Evolutionary conservation across 176 grass and related monocot species (phyloP).

Genomic region (Carex myosuroides): DNA sequence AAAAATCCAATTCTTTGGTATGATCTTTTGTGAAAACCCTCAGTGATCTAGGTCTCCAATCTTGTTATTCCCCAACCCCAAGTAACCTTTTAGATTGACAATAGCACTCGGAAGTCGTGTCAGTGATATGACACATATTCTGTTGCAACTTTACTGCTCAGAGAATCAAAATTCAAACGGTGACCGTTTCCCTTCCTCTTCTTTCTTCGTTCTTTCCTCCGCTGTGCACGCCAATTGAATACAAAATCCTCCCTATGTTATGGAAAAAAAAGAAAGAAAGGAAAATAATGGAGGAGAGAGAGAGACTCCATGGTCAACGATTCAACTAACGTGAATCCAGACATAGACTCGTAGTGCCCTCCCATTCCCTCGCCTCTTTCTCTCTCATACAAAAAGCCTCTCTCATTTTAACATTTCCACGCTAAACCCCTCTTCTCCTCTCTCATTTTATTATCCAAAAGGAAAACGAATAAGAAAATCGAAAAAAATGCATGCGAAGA

Average conservation of each 20-base stretch:
- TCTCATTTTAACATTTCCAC: neutral
- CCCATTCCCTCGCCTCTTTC: neutral
- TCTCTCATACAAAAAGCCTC: neutral
- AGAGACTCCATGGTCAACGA: slow-evolving; percentile 7
- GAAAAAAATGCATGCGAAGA: slow-evolving; percentile 57
- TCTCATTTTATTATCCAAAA: neutral
- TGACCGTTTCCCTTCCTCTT: neutral
- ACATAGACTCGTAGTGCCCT: neutral
- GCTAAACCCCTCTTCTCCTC: neutral
- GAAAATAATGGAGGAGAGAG: neutral
- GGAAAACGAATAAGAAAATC: neutral
- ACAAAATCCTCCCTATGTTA: neutral
- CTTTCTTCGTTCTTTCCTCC: neutral
- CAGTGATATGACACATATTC: neutral
- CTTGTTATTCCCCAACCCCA: neutral
- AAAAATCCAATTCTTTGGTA: no score
- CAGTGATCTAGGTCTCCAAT: neutral
- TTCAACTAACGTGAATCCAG: slow-evolving; percentile 5
- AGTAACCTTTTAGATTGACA: neutral
- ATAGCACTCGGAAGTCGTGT: neutral
- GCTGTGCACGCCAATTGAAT: neutral
- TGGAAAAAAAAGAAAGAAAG: neutral
- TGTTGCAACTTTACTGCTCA: neutral
- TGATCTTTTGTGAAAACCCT: neutral
- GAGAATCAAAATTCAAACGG: neutral